These are phyloP conservation scores for Eucalyptus tenuipes DNA, from an alignment of 345 rosid genomes.

Conservation along the genomic window DNA sequence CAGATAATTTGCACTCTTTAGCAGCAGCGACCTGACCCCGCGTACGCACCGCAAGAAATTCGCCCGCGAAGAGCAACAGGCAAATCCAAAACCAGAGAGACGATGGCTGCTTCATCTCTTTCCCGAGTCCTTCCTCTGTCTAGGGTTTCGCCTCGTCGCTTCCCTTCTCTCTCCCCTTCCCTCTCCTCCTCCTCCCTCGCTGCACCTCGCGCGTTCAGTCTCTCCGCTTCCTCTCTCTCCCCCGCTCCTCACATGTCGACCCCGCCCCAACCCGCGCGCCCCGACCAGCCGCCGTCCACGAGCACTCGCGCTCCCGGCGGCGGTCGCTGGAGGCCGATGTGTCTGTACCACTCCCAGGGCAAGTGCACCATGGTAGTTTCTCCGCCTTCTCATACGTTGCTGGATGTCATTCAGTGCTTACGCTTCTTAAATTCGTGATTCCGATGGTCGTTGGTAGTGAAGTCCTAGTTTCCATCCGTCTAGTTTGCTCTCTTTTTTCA, in stretches of 20 bases:
- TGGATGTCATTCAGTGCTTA: neutral
- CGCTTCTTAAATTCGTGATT: neutral
- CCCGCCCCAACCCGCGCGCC: neutral
- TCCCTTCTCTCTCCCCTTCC: neutral
- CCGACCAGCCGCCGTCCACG: neutral
- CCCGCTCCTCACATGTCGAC: neutral
- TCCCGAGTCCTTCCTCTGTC: neutral
- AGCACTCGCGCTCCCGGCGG: neutral
- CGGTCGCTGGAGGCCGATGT: conserved; percentile 62
- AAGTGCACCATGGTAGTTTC: conserved; percentile 56
- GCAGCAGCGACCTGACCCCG: neutral
- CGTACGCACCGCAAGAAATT: fast-evolving
- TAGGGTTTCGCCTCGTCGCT: neutral
- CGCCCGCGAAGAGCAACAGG: neutral
- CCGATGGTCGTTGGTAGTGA: neutral
- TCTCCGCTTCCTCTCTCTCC: neutral
- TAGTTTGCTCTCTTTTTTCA: neutral
- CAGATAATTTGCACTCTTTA: neutral
- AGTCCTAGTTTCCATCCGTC: neutral
- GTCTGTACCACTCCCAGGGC: conserved; percentile 79
- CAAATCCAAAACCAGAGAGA: neutral
- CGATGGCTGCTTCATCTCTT: neutral
- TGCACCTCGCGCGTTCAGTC: neutral
- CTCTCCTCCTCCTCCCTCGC: neutral
- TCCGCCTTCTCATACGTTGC: neutral